These are phyloP conservation scores for Silene noctiflora DNA, from an alignment of 179 eudicot genomes.

Conservation along the genomic window DNA sequence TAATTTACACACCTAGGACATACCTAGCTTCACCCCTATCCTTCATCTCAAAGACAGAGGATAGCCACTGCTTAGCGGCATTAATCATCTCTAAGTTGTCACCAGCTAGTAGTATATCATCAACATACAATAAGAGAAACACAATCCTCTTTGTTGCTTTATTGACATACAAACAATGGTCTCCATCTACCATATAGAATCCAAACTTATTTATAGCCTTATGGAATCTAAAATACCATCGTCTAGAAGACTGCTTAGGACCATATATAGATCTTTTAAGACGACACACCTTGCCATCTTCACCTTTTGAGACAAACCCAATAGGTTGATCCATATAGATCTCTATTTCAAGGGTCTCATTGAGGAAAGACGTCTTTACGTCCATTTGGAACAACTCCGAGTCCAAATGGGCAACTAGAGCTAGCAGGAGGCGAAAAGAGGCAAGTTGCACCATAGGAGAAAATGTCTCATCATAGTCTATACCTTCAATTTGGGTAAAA, in stretches of 20 bases:
- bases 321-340: background rate
- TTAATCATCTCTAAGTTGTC: background rate
- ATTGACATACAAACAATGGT: background rate
- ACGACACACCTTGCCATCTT: background rate
- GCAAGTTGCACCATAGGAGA: no score
- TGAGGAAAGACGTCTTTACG: no score
- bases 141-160: background rate
- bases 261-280: background rate
- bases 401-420: no score
- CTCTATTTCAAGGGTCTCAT: background rate
- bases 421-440: no score
- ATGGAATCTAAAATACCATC: background rate
- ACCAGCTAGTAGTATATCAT: background rate
- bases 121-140: background rate
- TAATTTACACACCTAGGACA: background rate
- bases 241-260: background rate
- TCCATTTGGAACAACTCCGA: no score
- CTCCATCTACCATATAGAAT: background rate
- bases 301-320: background rate
- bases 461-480: no score
- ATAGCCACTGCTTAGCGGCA: background rate
- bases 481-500: no score
- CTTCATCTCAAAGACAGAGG: conserved; percentile 9
- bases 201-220: background rate
- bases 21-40: conserved; percentile 5